These are phyloP conservation scores for Glutinoglossum americanum DNA, from an alignment of 495 filamentous ascomycete genomes.

Conservation along the genomic window DNA sequence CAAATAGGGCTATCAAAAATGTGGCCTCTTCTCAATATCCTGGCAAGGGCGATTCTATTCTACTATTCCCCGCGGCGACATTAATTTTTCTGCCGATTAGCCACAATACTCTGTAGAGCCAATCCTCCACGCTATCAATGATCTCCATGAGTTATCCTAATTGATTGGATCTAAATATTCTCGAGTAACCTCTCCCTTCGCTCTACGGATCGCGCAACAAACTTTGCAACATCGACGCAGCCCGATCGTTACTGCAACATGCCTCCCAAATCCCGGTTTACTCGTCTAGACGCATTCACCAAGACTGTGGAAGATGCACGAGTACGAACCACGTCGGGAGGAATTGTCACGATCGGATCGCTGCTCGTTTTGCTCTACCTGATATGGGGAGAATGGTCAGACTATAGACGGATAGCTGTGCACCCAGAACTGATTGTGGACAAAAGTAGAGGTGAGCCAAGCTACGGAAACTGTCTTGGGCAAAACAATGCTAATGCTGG, in stretches of 20 bases:
- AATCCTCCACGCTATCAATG: neutral
- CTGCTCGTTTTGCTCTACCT: conserved; percentile 72
- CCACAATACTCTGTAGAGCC: too few relatives aligned
- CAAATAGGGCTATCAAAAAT: neutral
- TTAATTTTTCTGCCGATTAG: too few relatives aligned
- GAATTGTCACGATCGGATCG: conserved; percentile 80
- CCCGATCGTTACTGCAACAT: neutral
- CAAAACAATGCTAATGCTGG: neutral
- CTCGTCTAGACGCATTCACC: conserved; percentile 89
- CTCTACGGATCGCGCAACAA: too few relatives aligned
- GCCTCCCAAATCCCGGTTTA: conserved; percentile 48
- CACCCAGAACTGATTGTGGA: conserved; percentile 88
- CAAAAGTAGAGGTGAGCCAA: conserved; percentile 63
- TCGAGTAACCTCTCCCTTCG: too few relatives aligned
- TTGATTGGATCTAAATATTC: neutral
- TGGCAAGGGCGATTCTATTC: too few relatives aligned
- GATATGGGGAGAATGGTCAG: conserved; percentile 85
- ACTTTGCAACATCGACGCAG: neutral
- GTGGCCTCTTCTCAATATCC: neutral
- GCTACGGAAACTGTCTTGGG: neutral
- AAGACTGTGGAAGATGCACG: conserved; percentile 98
- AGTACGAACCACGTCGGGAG: conserved; percentile 89
- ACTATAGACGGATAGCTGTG: conserved; percentile 72
- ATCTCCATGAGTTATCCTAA: neutral
- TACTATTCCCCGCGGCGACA: too few relatives aligned